These are phyloP conservation scores for Triticum turgidum DNA, from an alignment of 176 grass and related monocot genomes.

Conservation along the genomic window DNA sequence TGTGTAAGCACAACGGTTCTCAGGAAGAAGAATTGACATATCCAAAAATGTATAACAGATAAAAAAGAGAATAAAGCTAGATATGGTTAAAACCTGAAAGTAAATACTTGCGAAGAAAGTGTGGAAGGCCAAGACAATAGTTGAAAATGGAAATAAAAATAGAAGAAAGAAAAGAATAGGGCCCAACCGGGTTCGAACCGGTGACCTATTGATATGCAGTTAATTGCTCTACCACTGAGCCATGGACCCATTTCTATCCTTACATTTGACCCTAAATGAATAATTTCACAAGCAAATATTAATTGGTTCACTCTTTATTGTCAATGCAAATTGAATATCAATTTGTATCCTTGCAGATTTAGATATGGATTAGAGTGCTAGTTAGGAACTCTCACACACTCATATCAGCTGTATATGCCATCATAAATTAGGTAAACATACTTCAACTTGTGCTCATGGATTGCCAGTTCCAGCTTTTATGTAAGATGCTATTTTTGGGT, in stretches of 20 bases:
- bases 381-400: background rate
- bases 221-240: background rate
- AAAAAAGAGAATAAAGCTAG: background rate
- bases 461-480: background rate
- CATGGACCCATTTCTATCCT: background rate
- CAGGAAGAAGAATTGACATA: background rate
- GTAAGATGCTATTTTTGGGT: background rate
- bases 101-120: background rate
- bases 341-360: background rate
- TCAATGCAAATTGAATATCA: background rate
- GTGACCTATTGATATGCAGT: background rate
- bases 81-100: background rate
- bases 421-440: conserved; percentile 6
- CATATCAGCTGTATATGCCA: background rate
- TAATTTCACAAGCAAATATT: background rate
- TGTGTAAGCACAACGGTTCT: background rate
- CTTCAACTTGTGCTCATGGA: background rate
- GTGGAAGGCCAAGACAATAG: background rate
- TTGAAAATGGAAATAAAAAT: background rate
- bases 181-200: background rate
- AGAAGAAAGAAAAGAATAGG: background rate
- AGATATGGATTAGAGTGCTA: background rate
- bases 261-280: background rate
- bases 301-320: background rate
- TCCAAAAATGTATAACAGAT: background rate